Base-by-base conservation (phyloP, 768 basidiomycete genomes). In the Cyathus striatus region DNA sequence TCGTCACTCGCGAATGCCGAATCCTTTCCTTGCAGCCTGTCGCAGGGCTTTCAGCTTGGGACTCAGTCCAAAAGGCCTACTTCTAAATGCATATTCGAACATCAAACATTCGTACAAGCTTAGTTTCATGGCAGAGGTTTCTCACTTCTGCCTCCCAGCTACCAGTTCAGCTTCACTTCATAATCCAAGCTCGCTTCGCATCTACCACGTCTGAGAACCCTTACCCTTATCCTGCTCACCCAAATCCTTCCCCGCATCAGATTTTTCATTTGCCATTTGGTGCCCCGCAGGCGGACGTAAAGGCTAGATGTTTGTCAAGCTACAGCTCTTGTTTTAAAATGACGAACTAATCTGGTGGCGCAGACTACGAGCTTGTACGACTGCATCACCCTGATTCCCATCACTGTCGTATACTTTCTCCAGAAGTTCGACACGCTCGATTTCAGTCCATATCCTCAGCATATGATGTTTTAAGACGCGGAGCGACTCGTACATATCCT, bases 321-420 rank as follows among this genome's bases (percentile, higher is more conserved):
- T 20, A 13, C 13, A 27, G 22, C 34, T 22, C 23, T 10, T 18
- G 21, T 12, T 24, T 26, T 27, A 36, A 23, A 18, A 42, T 16
- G 20, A n/a, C 23, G 24, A 27, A 30, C 43, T 6, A n/a, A n/a
- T n/a, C n/a, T n/a, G n/a, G n/a, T n/a, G n/a, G n/a, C n/a, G 16
- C 47, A 86, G 86, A 88, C 57, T 87, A 81, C 51, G 86, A 88
- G 23, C 74, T 89, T 30, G 86, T 84, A 27, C 78, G 81, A 35
- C 56, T 68, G 7, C 76, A 87, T 54, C 87, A 90, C 53, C 86
- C 87, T 3, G 86, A 90, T 56, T 77, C 79, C 3, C 62, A 68
- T 3, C 56, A 63, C 7, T 66, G 69, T 21, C 69, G 68, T 5
- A 43, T 51, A 16, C 46, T 79, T 16, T 56, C 75, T 1, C 55